phyloP scores from a whole-genome alignment of 2,329 filamentous ascomycete genomes.

The Colletotrichum sp. region DNA sequence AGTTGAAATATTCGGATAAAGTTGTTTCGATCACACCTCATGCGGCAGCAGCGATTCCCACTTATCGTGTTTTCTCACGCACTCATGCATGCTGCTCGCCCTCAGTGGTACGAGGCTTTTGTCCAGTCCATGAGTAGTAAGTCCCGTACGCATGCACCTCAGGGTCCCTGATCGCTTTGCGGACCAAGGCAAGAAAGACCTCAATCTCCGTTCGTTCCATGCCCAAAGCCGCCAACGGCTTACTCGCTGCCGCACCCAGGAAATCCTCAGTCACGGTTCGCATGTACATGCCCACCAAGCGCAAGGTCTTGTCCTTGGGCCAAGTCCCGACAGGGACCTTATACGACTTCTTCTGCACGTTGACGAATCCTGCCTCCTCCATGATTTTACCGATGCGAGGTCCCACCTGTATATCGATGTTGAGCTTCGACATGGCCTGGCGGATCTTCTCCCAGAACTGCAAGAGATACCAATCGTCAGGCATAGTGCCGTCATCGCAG shows the following conservation, averaged over 20 bases:
- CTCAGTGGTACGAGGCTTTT: not conserved
- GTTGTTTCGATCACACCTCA: no score
- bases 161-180: slow-evolving; percentile 35
- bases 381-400: slow-evolving; percentile 18
- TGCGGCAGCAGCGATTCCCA: not conserved
- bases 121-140: slow-evolving; percentile 29
- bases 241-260: not conserved
- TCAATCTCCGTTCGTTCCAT: slow-evolving; percentile 21
- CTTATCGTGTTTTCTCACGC: rapidly evolving
- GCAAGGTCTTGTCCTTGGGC: slow-evolving; percentile 41
- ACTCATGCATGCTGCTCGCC: not conserved
- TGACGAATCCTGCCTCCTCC: slow-evolving; percentile 24
- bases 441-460: not conserved
- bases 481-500: slow-evolving; percentile 37
- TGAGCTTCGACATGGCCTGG: not conserved
- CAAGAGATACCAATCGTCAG: slow-evolving; percentile 12
- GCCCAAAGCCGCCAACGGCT: not conserved
- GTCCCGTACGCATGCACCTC: slow-evolving; percentile 47
- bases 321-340: slow-evolving; percentile 20
- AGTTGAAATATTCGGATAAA: not conserved
- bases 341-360: slow-evolving; percentile 13
- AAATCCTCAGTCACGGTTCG: not conserved
- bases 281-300: not conserved
- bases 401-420: not conserved
- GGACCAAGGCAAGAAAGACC: slow-evolving; percentile 34